These are phyloP conservation scores for Leersia perrieri DNA, from an alignment of 176 grass and related monocot genomes.

Conservation along the genomic window DNA sequence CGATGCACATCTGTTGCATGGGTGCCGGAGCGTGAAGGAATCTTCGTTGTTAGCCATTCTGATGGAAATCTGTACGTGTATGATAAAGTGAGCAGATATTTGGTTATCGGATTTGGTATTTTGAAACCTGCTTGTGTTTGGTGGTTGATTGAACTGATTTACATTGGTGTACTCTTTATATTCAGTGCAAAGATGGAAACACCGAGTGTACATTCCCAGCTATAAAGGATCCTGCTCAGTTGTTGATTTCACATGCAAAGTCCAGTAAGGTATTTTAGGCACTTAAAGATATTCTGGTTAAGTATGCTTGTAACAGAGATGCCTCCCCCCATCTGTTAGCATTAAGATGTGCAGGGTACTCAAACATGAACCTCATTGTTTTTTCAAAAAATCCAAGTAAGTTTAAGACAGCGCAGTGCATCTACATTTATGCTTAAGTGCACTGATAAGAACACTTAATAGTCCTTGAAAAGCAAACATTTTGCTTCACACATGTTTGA, in stretches of 20 bases:
- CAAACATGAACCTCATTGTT: neutral
- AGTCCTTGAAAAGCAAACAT: neutral
- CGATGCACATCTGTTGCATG: constrained; percentile 84
- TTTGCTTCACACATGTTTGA: constrained; percentile 22
- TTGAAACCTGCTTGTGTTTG: constrained; percentile 9
- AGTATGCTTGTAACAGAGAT: constrained; percentile 3
- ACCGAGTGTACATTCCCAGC: constrained; percentile 72
- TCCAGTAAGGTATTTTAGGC: constrained; percentile 81
- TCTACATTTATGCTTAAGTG: neutral
- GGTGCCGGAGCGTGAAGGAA: constrained; percentile 72
- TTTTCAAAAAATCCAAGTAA: neutral
- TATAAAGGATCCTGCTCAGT: constrained; percentile 73
- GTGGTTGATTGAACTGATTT: constrained; percentile 28
- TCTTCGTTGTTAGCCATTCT: constrained; percentile 83
- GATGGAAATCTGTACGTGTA: constrained; percentile 97
- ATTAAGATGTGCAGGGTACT: neutral
- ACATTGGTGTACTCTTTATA: neutral
- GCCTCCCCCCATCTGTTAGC: neutral
- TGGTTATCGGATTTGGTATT: constrained; percentile 5
- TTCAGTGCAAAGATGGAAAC: constrained; percentile 86
- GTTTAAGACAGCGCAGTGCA: neutral
- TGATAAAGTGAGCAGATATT: constrained; percentile 75
- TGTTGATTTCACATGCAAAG: constrained; percentile 76
- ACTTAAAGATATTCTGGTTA: constrained; percentile 17
- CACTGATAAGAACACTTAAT: neutral